phyloP scores from a whole-genome alignment of 2,329 filamentous ascomycete genomes.

The Tolypocladium endophyticum region DNA sequence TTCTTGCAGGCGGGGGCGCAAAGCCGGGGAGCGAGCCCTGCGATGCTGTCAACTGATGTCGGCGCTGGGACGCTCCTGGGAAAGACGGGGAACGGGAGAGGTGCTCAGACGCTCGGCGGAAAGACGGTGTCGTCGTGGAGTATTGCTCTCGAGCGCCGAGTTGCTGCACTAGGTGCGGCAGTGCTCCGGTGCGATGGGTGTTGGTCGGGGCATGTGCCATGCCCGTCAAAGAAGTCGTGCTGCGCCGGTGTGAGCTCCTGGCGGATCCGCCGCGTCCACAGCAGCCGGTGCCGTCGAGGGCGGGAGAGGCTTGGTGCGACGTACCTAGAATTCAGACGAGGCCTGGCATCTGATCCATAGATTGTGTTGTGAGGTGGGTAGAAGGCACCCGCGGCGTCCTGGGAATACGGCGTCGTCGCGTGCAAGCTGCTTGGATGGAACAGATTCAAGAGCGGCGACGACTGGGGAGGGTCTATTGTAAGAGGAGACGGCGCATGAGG shows the following conservation, averaged over 20 bases:
- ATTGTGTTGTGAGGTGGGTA: conserved; percentile 34
- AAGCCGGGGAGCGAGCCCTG: conserved; percentile 37
- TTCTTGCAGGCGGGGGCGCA: conserved; percentile 33
- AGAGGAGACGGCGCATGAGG: conserved; percentile 36
- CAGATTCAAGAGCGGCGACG: conserved; percentile 38
- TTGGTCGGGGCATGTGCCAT: conserved; percentile 46
- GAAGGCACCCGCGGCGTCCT: conserved; percentile 39
- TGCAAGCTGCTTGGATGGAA: conserved; percentile 40
- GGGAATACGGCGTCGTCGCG: conserved; percentile 35
- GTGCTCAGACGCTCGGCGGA: conserved; percentile 38
- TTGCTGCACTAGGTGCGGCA: conserved; percentile 39
- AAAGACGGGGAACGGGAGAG: conserved; percentile 42
- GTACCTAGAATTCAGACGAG: conserved; percentile 45
- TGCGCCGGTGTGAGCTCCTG: conserved; percentile 17
- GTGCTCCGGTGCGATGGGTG: conserved; percentile 31
- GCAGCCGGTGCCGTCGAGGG: not conserved
- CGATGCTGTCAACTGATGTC: conserved; percentile 42
- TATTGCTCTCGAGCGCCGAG: conserved; percentile 45
- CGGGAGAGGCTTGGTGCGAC: conserved; percentile 14
- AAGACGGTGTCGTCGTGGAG: conserved; percentile 38
- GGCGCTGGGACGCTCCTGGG: conserved; percentile 30
- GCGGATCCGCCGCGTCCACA: not conserved
- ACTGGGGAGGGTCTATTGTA: conserved; percentile 42
- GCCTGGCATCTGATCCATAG: conserved; percentile 39
- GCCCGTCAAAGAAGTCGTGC: conserved; percentile 39